Evolutionary conservation across 371 early-diverging fungal species (phyloP).

Genomic region (Nematocida sp.): DNA sequence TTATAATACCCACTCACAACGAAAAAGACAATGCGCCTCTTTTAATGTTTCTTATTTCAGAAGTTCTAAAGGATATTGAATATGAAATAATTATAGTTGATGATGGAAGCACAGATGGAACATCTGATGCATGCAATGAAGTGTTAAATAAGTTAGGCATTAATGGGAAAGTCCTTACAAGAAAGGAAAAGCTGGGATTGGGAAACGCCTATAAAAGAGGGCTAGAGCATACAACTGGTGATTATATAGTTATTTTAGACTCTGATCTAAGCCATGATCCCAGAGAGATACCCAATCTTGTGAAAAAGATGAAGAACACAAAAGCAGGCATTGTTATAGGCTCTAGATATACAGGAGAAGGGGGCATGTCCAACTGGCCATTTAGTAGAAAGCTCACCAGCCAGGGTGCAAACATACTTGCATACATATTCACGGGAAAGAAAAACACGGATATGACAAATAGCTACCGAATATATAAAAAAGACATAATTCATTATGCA

Average conservation of each 20-base stretch:
- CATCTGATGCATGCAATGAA: conserved; percentile 82
- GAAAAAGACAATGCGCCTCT: conserved; percentile 91
- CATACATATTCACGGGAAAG: conserved; percentile 81
- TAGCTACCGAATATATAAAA: conserved; percentile 90
- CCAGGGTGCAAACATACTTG: conserved; percentile 91
- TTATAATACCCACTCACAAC: conserved; percentile 88
- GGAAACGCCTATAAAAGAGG: conserved; percentile 94
- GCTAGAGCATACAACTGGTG: conserved; percentile 82
- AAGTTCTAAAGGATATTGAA: conserved; percentile 76
- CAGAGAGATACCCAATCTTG: conserved; percentile 81
- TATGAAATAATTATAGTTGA: conserved; percentile 95
- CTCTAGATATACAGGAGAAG: conserved; percentile 76
- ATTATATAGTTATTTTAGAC: conserved; percentile 93
- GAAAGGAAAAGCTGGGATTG: conserved; percentile 89
- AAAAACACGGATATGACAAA: conserved; percentile 87
- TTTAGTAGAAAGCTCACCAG: conserved; percentile 88
- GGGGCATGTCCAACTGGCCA: conserved; percentile 96
- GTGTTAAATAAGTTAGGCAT: conserved; percentile 66
- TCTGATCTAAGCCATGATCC: conserved; percentile 98
- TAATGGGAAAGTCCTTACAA: conserved; percentile 76
- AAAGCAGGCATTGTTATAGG: conserved; percentile 89
- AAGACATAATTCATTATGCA: conserved; percentile 78
- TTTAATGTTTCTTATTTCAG: conserved; percentile 81
- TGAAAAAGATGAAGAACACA: conserved; percentile 71
- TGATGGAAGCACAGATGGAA: conserved; percentile 95